Base-by-base conservation (phyloP, 805 yeast species). In the Clavispora vitiphila region DNA sequence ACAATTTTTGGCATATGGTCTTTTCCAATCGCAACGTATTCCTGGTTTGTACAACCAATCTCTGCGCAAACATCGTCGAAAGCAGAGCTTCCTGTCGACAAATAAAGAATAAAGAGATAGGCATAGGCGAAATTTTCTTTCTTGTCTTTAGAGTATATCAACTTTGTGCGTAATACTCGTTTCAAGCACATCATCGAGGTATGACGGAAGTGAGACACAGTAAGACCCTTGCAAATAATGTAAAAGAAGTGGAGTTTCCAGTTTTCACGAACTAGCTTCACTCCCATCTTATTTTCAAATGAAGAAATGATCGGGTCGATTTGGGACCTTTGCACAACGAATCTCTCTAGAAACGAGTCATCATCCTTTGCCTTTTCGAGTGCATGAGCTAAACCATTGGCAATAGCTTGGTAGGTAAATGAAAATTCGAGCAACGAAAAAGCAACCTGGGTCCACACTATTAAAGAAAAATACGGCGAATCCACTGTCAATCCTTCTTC, bases 141-240 rank as follows among this genome's bases (percentile, higher is more conserved):
- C 21, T 32, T n/a, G 12, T 20, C 34, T 16, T 18, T 34, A 1
- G 34, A 10, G 5, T 8, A n/a, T 16, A 31, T 30, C 16, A 38
- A 34, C 46, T 81, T 62, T 15, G 69, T 60, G 18, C 62, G 61
- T 54, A 77, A 71, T 19, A 77, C 57, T 0, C 60, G 53, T 37
- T 64, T 66, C 50, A 82, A 53, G 19, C 76, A 65, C 1, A 61
- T 63, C 25, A 77, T 54, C 0, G 86, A 74, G 2, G 70, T 62
- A 8, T 69, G 72, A 43, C 73, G 75, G 16, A 81, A 67, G 42
- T 76, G 79, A 7, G 87, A 78, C 8, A 78, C 60, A 27, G 76
- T 72, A 31, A 83, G 58, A 0, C 90, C 91, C 53, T 75, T 80
- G 4, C 76, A 65, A 15, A 77, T 60, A 16, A 74, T 53, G 34